These are phyloP conservation scores for Aquilaria yunnanensis DNA, from an alignment of 345 rosid species.

Conservation along the genomic window DNA sequence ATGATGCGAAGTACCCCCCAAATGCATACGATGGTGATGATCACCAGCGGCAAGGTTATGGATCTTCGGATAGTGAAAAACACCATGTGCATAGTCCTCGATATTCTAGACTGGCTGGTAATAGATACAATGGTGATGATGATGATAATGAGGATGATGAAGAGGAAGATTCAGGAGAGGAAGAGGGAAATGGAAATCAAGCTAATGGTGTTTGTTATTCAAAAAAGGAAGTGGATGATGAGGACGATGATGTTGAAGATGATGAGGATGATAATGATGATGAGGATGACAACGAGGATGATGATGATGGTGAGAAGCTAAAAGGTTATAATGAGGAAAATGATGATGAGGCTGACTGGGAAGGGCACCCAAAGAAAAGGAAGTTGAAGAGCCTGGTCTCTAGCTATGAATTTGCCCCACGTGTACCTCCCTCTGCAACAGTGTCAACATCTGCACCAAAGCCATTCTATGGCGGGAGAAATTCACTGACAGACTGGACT, in stretches of 20 bases:
- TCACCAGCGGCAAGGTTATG: slow-evolving; percentile 32
- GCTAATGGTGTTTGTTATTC: slow-evolving; percentile 30
- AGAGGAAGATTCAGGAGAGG: slow-evolving; percentile 28
- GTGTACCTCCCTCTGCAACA: slow-evolving; percentile 36
- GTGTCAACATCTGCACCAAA: slow-evolving; percentile 25
- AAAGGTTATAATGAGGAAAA: slow-evolving; percentile 19
- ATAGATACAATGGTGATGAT: slow-evolving; percentile 31
- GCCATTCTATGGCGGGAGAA: slow-evolving; percentile 50
- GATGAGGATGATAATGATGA: slow-evolving; percentile 20
- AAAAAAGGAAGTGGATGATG: slow-evolving; percentile 29
- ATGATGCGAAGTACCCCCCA: slow-evolving; percentile 61
- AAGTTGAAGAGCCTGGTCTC: slow-evolving; percentile 66
- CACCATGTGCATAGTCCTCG: slow-evolving; percentile 39
- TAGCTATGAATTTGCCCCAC: slow-evolving; percentile 83
- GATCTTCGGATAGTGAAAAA: slow-evolving; percentile 47
- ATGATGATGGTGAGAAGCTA: slow-evolving; percentile 23
- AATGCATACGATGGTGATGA: slow-evolving; percentile 33
- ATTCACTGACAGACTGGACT: slow-evolving; percentile 74
- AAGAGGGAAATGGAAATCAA: slow-evolving; percentile 35
- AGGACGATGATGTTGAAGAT: slow-evolving; percentile 9
- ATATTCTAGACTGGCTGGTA: slow-evolving; percentile 23
- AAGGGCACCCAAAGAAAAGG: slow-evolving; percentile 62
- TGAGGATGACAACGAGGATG: slow-evolving; percentile 36
- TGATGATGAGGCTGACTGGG: slow-evolving; percentile 27
- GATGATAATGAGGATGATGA: slow-evolving; percentile 32